Base-by-base conservation (phyloP, 345 rosid species). In the Citrus reticulata region DNA sequence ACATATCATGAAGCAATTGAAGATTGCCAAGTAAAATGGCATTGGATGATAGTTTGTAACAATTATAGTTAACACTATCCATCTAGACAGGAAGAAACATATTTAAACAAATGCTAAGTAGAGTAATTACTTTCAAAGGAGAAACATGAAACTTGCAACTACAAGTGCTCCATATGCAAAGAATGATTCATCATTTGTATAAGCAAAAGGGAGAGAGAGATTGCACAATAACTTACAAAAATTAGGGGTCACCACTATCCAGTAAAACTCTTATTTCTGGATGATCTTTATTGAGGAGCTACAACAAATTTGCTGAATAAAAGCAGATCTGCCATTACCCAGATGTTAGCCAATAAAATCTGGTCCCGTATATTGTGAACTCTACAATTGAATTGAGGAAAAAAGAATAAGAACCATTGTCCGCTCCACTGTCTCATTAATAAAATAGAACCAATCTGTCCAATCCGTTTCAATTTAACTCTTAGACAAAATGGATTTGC, bases 401-500 rank as follows among this genome's bases (percentile, higher is more conserved):
- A 69, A 81, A 79, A 72, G 40, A 85, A 81, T 77, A 35, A 34
- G 7, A 65, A 73, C 68, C 54, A 76, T 75, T 68, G 30, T 62
- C 59, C 71, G 72, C 78, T 25, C 70, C 76, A 58, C 29, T 62
- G 70, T 61, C 57, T 39, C 64, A 20, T 68, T 11, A 66, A 32
- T 2, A 54, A 17, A 54, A 1, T 17, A 54, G 16, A 25, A 20
- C 19, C n/a, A 55, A 49, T 54, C 66, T 64, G 51, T 75, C 59
- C 77, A 62, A 29, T 51, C 69, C 58, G 8, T 58, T 70, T 78
- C 60, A 64, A 68, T 27, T 82, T 67, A 78, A 65, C 72, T 73
- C 81, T 70, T 64, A 13, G 85, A 81, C 71, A 92, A 70, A 66
- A 85, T 68, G 35, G 90, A 86, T 64, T 82, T 78, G 73, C 88